Conservation (phyloP, 768 basidiomycete genomes). For the Crepidotus variabilis region DNA sequence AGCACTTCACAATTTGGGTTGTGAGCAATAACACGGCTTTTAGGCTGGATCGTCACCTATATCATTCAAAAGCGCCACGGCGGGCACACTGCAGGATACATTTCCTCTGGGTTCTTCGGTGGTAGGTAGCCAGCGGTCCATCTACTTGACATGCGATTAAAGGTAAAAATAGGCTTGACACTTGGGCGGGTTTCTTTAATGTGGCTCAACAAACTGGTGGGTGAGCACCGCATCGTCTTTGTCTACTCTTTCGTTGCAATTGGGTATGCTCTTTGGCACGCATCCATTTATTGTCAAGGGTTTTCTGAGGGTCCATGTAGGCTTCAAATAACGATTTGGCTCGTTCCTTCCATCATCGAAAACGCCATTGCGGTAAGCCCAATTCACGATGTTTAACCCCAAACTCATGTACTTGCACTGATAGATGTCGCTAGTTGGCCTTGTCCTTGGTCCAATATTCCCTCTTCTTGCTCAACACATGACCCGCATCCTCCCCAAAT, state of each 20-base stretch:
- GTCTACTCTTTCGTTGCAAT: constrained; percentile 51
- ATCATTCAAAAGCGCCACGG: constrained; percentile 31
- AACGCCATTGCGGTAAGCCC: constrained; percentile 47
- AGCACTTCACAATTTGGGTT: no score
- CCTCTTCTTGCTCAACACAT: constrained; percentile 69
- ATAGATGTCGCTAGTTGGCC: constrained; percentile 52
- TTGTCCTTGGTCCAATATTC: constrained; percentile 74
- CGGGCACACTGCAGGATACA: constrained; percentile 42
- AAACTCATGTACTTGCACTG: neutral
- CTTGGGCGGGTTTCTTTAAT: constrained; percentile 51
- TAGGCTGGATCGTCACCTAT: constrained; percentile 70
- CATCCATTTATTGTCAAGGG: no score
- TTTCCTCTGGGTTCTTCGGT: constrained; percentile 49
- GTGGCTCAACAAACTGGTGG: constrained; percentile 55
- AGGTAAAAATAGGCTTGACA: constrained; percentile 41
- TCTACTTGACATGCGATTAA: neutral
- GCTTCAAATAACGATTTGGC: constrained; percentile 69
- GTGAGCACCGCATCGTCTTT: constrained; percentile 49
- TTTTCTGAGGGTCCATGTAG: constrained; percentile 22
- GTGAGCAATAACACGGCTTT: neutral
- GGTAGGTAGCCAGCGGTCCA: constrained; percentile 28
- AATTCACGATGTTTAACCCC: no score
- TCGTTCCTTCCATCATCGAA: constrained; percentile 65
- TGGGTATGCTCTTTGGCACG: constrained; percentile 25
- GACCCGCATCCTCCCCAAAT: constrained; percentile 61